A percentile compares a stretch with the other conserved stretches of the same genome.
phyloP scores from a whole-genome alignment of 1,284 basidiomycete genomes.

The Cystobasidiaceae sp. region DNA sequence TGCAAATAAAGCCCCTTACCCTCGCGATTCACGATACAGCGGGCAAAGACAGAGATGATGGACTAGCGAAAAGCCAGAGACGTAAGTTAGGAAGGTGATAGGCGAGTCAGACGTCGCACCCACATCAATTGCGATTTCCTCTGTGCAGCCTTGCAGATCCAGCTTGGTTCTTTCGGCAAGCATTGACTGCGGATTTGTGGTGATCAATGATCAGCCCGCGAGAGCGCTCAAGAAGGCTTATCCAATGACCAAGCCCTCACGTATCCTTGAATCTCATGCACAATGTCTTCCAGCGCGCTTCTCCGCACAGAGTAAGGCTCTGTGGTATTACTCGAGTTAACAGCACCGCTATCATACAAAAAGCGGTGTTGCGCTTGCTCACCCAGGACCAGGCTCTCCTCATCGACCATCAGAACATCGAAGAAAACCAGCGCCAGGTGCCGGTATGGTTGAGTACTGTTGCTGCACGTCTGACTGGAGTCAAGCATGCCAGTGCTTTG shows the following conservation, averaged over 20 bases:
- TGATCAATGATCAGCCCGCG: slow-evolving; percentile 7
- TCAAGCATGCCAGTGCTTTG: neutral
- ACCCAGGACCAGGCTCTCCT: slow-evolving; percentile 54
- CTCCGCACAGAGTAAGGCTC: slow-evolving; percentile 59
- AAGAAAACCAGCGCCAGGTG: slow-evolving; percentile 67
- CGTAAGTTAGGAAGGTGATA: neutral
- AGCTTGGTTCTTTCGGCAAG: slow-evolving; percentile 56
- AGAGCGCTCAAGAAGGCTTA: neutral
- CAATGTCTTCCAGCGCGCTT: slow-evolving; percentile 55
- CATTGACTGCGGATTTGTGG: slow-evolving; percentile 47
- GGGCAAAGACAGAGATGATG: slow-evolving; percentile 55
- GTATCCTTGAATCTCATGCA: slow-evolving; percentile 56
- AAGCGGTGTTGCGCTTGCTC: neutral
- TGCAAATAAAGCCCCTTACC: slow-evolving; percentile 36
- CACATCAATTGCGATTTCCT: slow-evolving; percentile 36
- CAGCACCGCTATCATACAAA: neutral
- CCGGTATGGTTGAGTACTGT: slow-evolving; percentile 20
- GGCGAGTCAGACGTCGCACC: neutral
- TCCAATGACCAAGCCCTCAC: slow-evolving; percentile 40
- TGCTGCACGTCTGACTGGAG: neutral
- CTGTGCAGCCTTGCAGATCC: slow-evolving; percentile 42
- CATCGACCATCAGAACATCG: slow-evolving; percentile 66
- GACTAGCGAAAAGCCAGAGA: slow-evolving; percentile 29
- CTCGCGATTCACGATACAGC: slow-evolving; percentile 52
- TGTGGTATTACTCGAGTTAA: neutral